A percentile compares a stretch with the other conserved stretches of the same genome.
These are phyloP conservation scores for Pseudozyma sp. DNA, from an alignment of 1,284 basidiomycete species.

Conservation along the genomic window DNA sequence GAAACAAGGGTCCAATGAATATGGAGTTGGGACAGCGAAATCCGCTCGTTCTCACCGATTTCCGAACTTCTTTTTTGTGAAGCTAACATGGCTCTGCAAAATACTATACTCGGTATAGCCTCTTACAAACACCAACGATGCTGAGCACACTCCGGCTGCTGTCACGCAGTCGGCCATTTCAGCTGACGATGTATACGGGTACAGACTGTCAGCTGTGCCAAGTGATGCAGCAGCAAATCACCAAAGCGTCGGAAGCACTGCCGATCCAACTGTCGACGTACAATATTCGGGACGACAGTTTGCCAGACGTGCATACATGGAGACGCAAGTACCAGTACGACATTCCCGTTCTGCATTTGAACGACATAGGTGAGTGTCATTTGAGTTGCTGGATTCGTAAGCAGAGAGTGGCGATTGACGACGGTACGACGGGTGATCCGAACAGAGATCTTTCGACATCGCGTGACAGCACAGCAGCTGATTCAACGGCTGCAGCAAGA, in stretches of 20 bases:
- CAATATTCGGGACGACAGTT: constrained; percentile 64
- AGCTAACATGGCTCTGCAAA: not conserved
- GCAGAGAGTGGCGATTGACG: not conserved
- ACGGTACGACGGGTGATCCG: not conserved
- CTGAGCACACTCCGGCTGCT: constrained; percentile 7
- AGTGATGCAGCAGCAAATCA: constrained; percentile 54
- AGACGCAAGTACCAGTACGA: constrained; percentile 67
- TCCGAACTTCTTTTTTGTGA: constrained; percentile 5
- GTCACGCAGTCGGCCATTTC: not conserved
- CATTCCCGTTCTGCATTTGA: constrained; percentile 63
- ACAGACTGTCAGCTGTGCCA: constrained; percentile 65
- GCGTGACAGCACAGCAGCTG: constrained; percentile 28
- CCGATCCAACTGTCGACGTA: constrained; percentile 55
- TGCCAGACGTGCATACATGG: constrained; percentile 57
- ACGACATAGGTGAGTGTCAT: constrained; percentile 25
- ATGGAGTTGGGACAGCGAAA: not conserved
- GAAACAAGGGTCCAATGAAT: constrained; percentile 21
- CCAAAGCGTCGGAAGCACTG: constrained; percentile 11
- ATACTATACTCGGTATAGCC: too few species aligned
- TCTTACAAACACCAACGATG: constrained; percentile 11
- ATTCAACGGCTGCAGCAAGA: constrained; percentile 16
- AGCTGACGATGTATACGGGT: constrained; percentile 62
- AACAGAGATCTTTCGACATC: constrained; percentile 49
- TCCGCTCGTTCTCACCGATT: constrained; percentile 1
- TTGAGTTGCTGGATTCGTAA: too few species aligned